Base-by-base conservation (phyloP, 2,329 filamentous ascomycete species). In the Alternaria rosae region DNA sequence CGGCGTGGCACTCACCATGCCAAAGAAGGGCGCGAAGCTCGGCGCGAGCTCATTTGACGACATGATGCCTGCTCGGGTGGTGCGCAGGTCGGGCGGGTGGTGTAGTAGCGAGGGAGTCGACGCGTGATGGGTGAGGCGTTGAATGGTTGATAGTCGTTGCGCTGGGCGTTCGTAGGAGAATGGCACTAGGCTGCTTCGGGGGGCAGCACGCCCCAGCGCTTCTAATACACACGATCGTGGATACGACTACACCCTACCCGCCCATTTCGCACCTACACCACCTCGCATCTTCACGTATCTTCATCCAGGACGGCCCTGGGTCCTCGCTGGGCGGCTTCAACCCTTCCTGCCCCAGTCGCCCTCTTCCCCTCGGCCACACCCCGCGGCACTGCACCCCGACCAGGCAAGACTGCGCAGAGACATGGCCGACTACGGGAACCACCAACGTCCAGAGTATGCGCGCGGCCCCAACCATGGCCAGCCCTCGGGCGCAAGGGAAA, bases 11-110 rank as follows among this genome's bases (percentile, higher is more conserved):
- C 89, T 82, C 85, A 93, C 91, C 91, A 94, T 93, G 84, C 92
- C 92, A 79, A 94, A 86, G 84, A 94, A 95, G 73, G 92, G 92
- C 83, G 92, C 92, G 79, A 94, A 94, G 82, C 91, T 92, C 73
- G 92, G 92, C 62, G 90, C 84, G 65, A 71, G 61, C 54, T 68
- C 65, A 28, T 73, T 65, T 17, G 64, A 67, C 54, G 67, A 67
- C 69, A 73, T 73, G 62, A 5, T 66, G 67, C 43, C 51, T 64
- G 52, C 28, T 35, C 12, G 48, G 41, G 28, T 17, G 23, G 58
- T 15, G 53, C 45, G 44, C 26, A 48, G 20, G 47, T 38, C 23
- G 20, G 30, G 21, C 17, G 32, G 26, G 50, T 15, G 32, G 48
- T 42, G 41, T 9, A 35, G 59, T 38, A 43, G 35, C 28, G 53